Base-by-base conservation (phyloP, 1,139 yeast genomes). In the Lodderomyces elongisporus region DNA sequence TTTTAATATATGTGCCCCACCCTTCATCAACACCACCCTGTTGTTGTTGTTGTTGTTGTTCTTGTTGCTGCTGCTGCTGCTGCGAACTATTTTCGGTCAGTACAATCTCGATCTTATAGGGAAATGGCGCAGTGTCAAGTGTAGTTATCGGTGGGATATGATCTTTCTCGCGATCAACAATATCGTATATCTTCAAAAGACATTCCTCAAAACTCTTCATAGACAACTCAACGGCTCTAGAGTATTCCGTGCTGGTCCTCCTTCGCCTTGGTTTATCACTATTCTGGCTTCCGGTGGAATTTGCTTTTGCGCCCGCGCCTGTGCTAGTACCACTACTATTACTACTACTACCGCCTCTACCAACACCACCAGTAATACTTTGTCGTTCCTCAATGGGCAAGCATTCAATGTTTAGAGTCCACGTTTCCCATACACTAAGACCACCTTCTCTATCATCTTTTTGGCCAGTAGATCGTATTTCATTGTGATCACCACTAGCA, bases 131-230 rank as follows among this genome's bases (percentile, higher is more conserved):
- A 21, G 73, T 62, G 9, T 79, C 87, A 10, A 79, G 61, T 2
- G 84, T 72, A 4, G 83, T 76, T 14, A 84, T 80, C 1, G 85
- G 84, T 2, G 94, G 94, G 3, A 84, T 77, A 44, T 81, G 88
- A 33, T 66, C 74, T 46, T 75, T 79, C 46, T 79, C 67, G 4
- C 53, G 47, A 46, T 81, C 84, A 12, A 68, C 76, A 16, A 62
- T 55, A 16, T 67, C 69, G 28, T 77, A 59, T 13, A 84, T 72
- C 36, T 64, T 58, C 35, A 62, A 45, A 33, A 84, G 39, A 27
- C 63, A 64, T 13, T 53, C 49, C 42, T 67, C 71, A 41, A 78
- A 69, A 37, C 65, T 64, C 14, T 49, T 46, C 4, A 58, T 47
- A 0, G 71, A 62, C 14, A 45, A 22, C 25, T 48, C 44, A n/a